Evolutionary conservation across 139 green algal genomes (phyloP), one percentile per base, ranked within the genome.

Genomic region (Astrephomene gubernaculifera): DNA sequence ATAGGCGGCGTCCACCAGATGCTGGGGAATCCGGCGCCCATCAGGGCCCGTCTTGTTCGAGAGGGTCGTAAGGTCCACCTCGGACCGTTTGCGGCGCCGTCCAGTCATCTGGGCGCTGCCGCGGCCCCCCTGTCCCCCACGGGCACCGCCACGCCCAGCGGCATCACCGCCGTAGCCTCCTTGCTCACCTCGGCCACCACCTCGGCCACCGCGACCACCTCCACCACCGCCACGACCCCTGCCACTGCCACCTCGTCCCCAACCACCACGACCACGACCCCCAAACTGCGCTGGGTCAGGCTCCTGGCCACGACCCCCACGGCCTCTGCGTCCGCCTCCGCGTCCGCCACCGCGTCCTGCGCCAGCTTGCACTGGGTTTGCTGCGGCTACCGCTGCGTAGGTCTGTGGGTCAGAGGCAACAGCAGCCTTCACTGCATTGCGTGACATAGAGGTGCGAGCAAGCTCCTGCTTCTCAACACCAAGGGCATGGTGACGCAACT

Each of bases 101-200:
- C 49, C 49, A 17, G 49, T 17, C 49, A 57, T 17, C 17, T 33
- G 57, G 5, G 5, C 5, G 57, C 14, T 5, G 57, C 57, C 57
- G 21, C 21, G 21, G 21, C n/a, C n/a, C n/a, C n/a, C 57, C 57
- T 8, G 17, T 19, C 57, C 57, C 88, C 87, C 41, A 91, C 84
- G 45, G 82, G 33, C 33, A 91, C 49, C 49, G 87, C 89, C 36
- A 71, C 43, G 69, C 78, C 86, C 72, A 91, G 36, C 38, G 72
- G 22, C 25, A 73, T 36, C 21, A 29, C 10, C 35, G 91, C 84
- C 6, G 87, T 61, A 35, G 71, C 79, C 27, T 87, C 81, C 83
- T 91, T 89, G 44, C 65, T 43, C 65, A 8, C 65, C 57, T 19
- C 57, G 57, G 21, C 57, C 57, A 31, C 57, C 57, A 65, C 57